Conservation (phyloP, 495 filamentous ascomycete genomes). For the Penicillium desertorum region DNA sequence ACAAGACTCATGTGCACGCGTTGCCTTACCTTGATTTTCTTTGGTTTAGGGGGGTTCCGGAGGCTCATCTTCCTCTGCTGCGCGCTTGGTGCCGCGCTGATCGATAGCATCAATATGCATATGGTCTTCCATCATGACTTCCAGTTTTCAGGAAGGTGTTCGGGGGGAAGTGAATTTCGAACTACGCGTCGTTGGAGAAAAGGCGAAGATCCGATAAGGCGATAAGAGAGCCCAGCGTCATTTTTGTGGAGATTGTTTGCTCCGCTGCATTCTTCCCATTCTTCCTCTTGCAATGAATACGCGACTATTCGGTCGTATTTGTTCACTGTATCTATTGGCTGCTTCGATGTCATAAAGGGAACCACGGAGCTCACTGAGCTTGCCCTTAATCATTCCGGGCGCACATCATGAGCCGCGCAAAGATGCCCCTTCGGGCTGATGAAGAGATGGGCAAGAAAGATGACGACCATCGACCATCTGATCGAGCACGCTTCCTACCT, state of each 20-base stretch:
- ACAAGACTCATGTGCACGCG: neutral
- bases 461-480: constrained; percentile 56
- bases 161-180: constrained; percentile 5
- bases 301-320: neutral
- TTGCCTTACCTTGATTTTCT: constrained; percentile 61
- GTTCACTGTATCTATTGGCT: neutral
- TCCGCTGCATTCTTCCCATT: neutral
- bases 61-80: constrained; percentile 50
- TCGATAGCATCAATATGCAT: constrained; percentile 47
- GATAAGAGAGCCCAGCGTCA: constrained; percentile 24
- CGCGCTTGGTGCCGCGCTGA: constrained; percentile 63
- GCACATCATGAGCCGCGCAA: constrained; percentile 43
- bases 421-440: constrained; percentile 52
- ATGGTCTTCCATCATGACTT: constrained; percentile 37
- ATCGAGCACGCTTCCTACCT: constrained; percentile 24
- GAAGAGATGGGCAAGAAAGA: constrained; percentile 71
- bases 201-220: constrained; percentile 21
- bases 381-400: constrained; percentile 11
- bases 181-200: constrained; percentile 15
- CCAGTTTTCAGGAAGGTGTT: neutral
- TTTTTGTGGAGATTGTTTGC: constrained; percentile 8
- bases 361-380: constrained; percentile 22
- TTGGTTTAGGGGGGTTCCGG: constrained; percentile 48
- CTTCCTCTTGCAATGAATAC: neutral
- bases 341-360: constrained; percentile 2